These are phyloP conservation scores for Polytrichum formosum DNA, from an alignment of 225 moss, liverwort and hornwort genomes.

Conservation along the genomic window DNA sequence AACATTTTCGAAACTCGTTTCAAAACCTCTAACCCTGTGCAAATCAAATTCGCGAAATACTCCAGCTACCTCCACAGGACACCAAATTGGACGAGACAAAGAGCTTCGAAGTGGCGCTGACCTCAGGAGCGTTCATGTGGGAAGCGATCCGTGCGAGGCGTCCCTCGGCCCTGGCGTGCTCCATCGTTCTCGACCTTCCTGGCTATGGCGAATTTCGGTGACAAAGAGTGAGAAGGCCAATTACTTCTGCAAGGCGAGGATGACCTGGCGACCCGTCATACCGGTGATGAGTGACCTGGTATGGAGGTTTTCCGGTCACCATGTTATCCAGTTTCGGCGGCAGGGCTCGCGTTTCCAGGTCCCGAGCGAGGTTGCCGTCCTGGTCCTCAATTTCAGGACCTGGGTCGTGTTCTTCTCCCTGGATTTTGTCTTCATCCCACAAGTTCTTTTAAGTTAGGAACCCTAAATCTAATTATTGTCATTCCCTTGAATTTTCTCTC, in stretches of 20 bases:
- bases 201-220: constrained; percentile 7
- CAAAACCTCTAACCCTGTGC: no score
- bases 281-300: not conserved
- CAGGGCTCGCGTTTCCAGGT: constrained; percentile 9
- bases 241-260: not conserved
- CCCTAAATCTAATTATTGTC: no score
- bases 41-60: no score
- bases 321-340: constrained; percentile 12
- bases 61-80: no score
- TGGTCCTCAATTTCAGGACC: not conserved
- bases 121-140: constrained; percentile 53
- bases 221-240: not conserved
- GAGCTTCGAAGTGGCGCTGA: not conserved
- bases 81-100: not conserved
- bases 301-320: not conserved
- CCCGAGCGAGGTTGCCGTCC: constrained; percentile 29
- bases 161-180: constrained; percentile 44
- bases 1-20: no score
- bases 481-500: no score
- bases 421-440: no score
- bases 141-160: constrained; percentile 81
- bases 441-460: no score
- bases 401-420: no score
- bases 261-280: not conserved
- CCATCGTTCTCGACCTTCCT: constrained; percentile 27